A percentile compares a stretch with the other conserved stretches of the same genome.
Evolutionary conservation across 768 basidiomycete genomes (phyloP).

Genomic region (Calvatia gigantea): DNA sequence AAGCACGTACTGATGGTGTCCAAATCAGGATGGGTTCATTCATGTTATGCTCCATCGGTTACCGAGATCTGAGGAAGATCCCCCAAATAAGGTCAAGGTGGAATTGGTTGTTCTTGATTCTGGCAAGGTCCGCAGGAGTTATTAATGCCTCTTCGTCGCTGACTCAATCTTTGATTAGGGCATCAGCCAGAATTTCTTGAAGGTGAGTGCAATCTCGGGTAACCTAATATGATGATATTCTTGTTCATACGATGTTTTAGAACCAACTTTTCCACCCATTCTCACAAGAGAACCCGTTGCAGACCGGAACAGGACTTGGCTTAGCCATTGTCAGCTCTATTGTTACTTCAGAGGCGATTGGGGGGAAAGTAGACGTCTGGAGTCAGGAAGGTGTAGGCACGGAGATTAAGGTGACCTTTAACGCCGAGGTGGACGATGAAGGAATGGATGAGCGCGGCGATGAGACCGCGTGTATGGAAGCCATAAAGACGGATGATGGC

Average conservation of each 20-base stretch:
- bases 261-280: conserved; percentile 97
- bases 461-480: conserved; percentile 37
- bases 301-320: conserved; percentile 90
- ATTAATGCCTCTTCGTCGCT: not conserved
- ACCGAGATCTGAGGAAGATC: conserved; percentile 48
- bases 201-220: conserved; percentile 39
- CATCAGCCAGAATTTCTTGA: conserved; percentile 89
- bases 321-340: conserved; percentile 95
- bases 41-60: conserved; percentile 81
- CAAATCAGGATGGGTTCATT: conserved; percentile 72
- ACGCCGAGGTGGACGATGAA: conserved; percentile 58
- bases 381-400: conserved; percentile 89
- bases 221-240: not conserved
- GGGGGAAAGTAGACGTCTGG: conserved; percentile 92
- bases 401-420: conserved; percentile 84
- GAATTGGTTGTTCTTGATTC: conserved; percentile 87
- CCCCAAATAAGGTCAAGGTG: conserved; percentile 62
- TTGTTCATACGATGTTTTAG: conserved; percentile 29
- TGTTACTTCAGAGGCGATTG: conserved; percentile 77
- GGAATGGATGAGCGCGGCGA: conserved; percentile 15
- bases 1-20: conserved; percentile 1
- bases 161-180: conserved; percentile 40
- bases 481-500: conserved; percentile 40
- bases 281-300: conserved; percentile 93
- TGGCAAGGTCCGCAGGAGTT: conserved; percentile 59